Evolutionary conservation across 176 grass and related monocot genomes (phyloP).

Genomic region (Dactylis glomerata): DNA sequence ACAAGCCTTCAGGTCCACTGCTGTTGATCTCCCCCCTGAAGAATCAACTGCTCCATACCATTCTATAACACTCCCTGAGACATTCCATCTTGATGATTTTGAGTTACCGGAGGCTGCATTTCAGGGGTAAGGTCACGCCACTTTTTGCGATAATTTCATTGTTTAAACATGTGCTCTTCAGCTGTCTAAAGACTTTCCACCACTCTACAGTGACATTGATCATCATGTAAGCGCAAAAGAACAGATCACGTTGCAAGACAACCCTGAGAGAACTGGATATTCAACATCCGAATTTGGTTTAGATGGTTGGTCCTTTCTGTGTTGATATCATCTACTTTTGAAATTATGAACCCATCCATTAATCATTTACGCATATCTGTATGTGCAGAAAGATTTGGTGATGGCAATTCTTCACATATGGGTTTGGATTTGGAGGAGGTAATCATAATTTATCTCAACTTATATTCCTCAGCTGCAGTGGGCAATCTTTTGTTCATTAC

Average conservation of each 20-base stretch:
- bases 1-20: slow-evolving; percentile 92
- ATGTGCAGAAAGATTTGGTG: slow-evolving; percentile 93
- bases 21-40: slow-evolving; percentile 96
- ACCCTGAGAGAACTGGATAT: slow-evolving; percentile 72
- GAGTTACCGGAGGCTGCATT: slow-evolving; percentile 84
- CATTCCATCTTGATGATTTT: slow-evolving; percentile 99
- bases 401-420: slow-evolving; percentile 95
- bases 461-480: neutral
- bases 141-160: slow-evolving; percentile 13
- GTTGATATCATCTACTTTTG: slow-evolving; percentile 16
- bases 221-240: slow-evolving; percentile 97
- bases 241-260: slow-evolving; percentile 99
- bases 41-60: slow-evolving; percentile 99
- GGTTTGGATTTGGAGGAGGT: slow-evolving; percentile 98
- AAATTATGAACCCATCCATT: slow-evolving; percentile 9
- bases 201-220: slow-evolving; percentile 71
- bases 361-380: slow-evolving; percentile 24
- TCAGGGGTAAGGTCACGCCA: slow-evolving; percentile 58
- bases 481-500: neutral
- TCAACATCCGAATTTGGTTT: slow-evolving; percentile 87
- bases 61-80: slow-evolving; percentile 98
- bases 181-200: slow-evolving; percentile 23
- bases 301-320: slow-evolving; percentile 74
- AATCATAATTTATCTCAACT: slow-evolving; percentile 7
- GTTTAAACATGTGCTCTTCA: neutral